phyloP scores from a whole-genome alignment of 2,329 filamentous ascomycete genomes.

The Elsinoe necatrix region DNA sequence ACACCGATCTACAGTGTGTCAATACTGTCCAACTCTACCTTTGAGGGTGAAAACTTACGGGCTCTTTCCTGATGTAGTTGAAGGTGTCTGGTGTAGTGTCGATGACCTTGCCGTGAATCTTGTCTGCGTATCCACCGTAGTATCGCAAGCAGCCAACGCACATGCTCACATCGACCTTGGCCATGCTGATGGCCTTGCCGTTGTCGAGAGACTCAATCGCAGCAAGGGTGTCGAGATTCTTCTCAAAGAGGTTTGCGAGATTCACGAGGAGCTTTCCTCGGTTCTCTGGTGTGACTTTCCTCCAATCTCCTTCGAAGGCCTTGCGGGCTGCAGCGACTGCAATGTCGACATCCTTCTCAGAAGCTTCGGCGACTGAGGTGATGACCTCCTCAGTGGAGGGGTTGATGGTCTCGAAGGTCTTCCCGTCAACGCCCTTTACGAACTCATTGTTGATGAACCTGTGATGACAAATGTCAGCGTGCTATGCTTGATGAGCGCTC shows the following conservation, averaged over 20 bases:
- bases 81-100: conserved; percentile 71
- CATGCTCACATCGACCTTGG: conserved; percentile 63
- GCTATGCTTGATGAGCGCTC: too few relatives aligned
- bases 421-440: conserved; percentile 72
- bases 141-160: conserved; percentile 69
- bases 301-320: conserved; percentile 64
- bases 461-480: conserved; percentile 9
- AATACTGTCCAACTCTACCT: not conserved
- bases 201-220: conserved; percentile 83
- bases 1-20: conserved; percentile 52
- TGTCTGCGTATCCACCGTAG: conserved; percentile 86
- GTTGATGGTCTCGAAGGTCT: conserved; percentile 90
- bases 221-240: conserved; percentile 67
- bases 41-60: conserved; percentile 37
- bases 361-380: conserved; percentile 51
- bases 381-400: conserved; percentile 58
- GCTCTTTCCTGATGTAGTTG: conserved; percentile 75
- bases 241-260: conserved; percentile 71
- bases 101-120: conserved; percentile 80
- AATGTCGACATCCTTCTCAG: conserved; percentile 73
- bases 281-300: conserved; percentile 61
- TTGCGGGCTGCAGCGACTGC: conserved; percentile 79
- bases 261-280: conserved; percentile 63
- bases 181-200: conserved; percentile 70
- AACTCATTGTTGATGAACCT: conserved; percentile 94